phyloP scores from a whole-genome alignment of 1,139 yeast genomes.

The Blastobotrys aristatus region DNA sequence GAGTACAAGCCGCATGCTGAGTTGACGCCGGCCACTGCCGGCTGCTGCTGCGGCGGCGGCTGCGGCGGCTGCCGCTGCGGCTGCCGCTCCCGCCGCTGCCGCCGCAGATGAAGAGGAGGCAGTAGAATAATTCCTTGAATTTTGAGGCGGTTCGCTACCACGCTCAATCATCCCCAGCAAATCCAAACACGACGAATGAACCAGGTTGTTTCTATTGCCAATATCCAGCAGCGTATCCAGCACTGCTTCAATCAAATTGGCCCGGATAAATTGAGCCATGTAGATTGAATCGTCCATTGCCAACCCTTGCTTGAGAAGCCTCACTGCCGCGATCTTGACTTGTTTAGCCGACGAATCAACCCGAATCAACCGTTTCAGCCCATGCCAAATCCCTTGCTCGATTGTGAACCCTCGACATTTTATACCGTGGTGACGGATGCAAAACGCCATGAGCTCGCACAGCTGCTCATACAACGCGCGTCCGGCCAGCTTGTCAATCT shows the following conservation, averaged over 20 bases:
- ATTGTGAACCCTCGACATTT: conserved; percentile 58
- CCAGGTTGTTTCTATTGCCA: conserved; percentile 52
- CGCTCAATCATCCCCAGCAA: conserved; percentile 49
- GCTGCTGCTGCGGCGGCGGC: neutral
- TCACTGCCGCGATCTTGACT: conserved; percentile 53
- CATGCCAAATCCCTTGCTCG: conserved; percentile 49
- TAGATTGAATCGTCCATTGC: conserved; percentile 50
- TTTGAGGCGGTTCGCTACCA: neutral
- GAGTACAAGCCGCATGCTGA: conserved; percentile 45
- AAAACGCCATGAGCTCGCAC: conserved; percentile 64
- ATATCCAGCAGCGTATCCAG: conserved; percentile 49
- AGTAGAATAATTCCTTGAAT: neutral
- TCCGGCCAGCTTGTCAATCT: conserved; percentile 26
- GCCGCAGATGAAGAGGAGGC: neutral
- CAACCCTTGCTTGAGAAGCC: conserved; percentile 28
- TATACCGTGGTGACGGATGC: conserved; percentile 54
- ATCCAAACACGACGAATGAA: conserved; percentile 74
- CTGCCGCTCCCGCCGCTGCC: neutral
- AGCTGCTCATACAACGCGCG: conserved; percentile 54
- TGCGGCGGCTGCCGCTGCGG: neutral
- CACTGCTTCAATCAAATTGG: conserved; percentile 44
- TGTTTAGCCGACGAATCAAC: conserved; percentile 36
- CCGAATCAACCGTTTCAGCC: conserved; percentile 45
- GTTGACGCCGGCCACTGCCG: neutral
- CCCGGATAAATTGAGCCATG: conserved; percentile 51